Evolutionary conservation across 495 filamentous ascomycete species (phyloP), one percentile per base, ranked within the genome.

Genomic region (Peziza echinospora): DNA sequence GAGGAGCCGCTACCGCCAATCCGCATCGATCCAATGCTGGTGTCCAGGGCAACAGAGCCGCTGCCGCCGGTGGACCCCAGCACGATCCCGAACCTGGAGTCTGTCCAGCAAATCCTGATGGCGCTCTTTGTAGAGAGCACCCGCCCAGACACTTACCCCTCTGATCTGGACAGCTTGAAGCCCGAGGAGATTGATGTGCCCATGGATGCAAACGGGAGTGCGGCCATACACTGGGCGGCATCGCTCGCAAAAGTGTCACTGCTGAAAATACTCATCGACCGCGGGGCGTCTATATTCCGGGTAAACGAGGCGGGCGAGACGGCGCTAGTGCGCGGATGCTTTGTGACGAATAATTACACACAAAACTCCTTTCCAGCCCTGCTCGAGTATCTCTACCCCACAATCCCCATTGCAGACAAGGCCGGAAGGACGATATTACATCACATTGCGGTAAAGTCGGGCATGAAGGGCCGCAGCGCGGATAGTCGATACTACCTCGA

Each of bases 151-250:
- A 17, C 13, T 37, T 37, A 37, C 30, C 19, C 30, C 3, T 62
- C 64, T 22, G 60, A 63, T 25, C 54, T 75, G 11, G 67, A 65
- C 44, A 65, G 60, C 25, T 65, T 97, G 45, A 75, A 75, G n/a
- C 73, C 79, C 1, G 67, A 80, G 21, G 85, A 94, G 47, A 72
- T 96, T 24, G 89, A 97, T 56, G 72, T 82, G 24, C 87, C 91
- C 7, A 76, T 97, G 47, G 89, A 97, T 56, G 66, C 74, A 5
- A 81, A 80, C 46, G 75, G 76, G 21, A 85, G 93, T 59, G 93
- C 81, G 46, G 82, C 89, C 21, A 67, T 97, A 24, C 87, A 93
- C 56, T 97, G 89, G 89, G 89, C 87, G n/a, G 84, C 89, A 8
- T 92, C 87, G 30, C 69, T 96, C 41, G 83, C 82, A n/a, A 78